Evolutionary conservation across 139 green algal genomes (phyloP), one percentile per base, ranked within the genome.

Genomic region (Tetraselmis striata): DNA sequence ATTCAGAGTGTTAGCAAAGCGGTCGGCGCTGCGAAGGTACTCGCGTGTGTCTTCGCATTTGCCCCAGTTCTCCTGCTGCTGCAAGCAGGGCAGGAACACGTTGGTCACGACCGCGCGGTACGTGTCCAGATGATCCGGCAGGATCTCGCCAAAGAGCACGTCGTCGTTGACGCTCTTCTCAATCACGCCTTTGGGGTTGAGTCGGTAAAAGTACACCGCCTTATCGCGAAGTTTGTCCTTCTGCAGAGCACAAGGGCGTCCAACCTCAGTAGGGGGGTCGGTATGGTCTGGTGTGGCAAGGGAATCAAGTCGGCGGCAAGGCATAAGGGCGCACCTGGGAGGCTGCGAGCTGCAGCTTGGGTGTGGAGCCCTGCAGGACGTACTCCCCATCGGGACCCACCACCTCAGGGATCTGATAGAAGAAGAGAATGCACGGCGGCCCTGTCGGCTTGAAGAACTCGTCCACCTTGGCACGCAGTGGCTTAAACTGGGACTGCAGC

Each of bases 41-140:
- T 92, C 90, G 2, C 86, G 30, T 2, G 87, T 90, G 81, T 94
- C 80, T 30, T 94, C 88, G 81, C 23, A 78, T 79, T 88, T 89
- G 76, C 88, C 90, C 90, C 93, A 95, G 32, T 86, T 85, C 28
- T 80, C 80, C 86, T 95, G 91, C 59, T 91, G 88, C 75, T 90
- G 83, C 45, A 98, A 85, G 24, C 96, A 85, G 30, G 95, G 95
- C 32, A 96, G 59, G 85, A 91, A 98, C 29, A 98, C 80, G 80
- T 97, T 91, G 2, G 84, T 83, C 1, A 98, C 79, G 28, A 98
- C 82, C 11, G 88, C 83, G 22, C 85, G 83, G 87, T 95, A 93
- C 28, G 86, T 91, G 27, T 93, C 91, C 29, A 97, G 86, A 2
- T 92, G 87, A 30, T 78, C 83, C 30, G 88, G 85, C 2, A 22